Percentiles rank a stretch among this genome's conserved stretches.
Evolutionary conservation across 1,284 basidiomycete species (phyloP).

Genomic region (Cutaneotrichosporon sp.): DNA sequence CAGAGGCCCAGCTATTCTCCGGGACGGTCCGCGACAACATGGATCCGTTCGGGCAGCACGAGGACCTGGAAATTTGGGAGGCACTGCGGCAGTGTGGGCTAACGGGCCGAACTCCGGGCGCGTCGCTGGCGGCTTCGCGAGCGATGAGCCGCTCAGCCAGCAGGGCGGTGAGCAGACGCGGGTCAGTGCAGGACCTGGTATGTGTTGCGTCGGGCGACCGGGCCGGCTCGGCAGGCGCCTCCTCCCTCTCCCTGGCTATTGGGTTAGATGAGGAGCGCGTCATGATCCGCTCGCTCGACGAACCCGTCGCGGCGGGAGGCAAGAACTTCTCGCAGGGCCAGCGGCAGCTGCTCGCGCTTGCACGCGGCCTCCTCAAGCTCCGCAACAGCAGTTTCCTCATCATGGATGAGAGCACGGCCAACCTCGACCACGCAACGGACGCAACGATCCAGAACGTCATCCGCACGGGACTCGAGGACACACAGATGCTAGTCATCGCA

Average conservation of each 20-base stretch:
- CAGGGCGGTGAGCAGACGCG: conserved; percentile 19
- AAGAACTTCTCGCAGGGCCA: conserved; percentile 57
- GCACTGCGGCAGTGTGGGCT: conserved; percentile 57
- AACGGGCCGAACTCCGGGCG: conserved; percentile 43
- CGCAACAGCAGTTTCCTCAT: conserved; percentile 57
- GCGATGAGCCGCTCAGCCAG: conserved; percentile 28
- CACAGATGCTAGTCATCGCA: conserved; percentile 56
- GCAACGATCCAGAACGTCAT: conserved; percentile 56
- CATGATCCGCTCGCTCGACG: conserved; percentile 57
- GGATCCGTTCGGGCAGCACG: conserved; percentile 57
- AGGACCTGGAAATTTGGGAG: conserved; percentile 59
- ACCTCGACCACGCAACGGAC: conserved; percentile 56
- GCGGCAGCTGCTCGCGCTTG: conserved; percentile 60
- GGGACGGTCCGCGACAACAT: conserved; percentile 56
- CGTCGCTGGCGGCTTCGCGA: conserved; percentile 37
- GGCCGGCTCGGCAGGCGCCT: not conserved
- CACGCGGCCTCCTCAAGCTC: conserved; percentile 59
- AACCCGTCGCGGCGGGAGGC: conserved; percentile 57
- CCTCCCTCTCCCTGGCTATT: not conserved
- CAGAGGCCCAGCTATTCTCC: conserved; percentile 55
- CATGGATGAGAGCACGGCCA: conserved; percentile 60
- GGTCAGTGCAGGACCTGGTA: conserved; percentile 16
- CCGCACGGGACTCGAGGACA: conserved; percentile 51
- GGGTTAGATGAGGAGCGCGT: conserved; percentile 45
- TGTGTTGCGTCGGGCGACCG: not conserved